phyloP scores from a whole-genome alignment of 345 rosid species.

The Lagerstroemia speciosa region DNA sequence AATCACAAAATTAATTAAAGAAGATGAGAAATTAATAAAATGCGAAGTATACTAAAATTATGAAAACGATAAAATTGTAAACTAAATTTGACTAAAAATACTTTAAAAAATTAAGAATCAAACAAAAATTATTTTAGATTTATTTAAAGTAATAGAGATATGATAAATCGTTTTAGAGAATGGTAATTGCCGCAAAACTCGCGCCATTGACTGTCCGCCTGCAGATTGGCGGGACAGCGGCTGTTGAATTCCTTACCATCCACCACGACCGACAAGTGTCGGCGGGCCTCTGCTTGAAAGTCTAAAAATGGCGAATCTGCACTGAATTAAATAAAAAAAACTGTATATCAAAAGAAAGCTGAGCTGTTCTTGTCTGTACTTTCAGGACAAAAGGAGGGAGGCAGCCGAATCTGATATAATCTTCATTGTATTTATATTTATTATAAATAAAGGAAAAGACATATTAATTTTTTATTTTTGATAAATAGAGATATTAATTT shows the following conservation, averaged over 20 bases:
- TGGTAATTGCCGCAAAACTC: too few relatives aligned
- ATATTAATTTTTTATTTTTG: background rate
- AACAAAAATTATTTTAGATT: too few relatives aligned
- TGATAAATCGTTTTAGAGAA: too few relatives aligned
- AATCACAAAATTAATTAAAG: too few relatives aligned
- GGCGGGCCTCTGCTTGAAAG: background rate
- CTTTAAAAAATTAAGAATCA: too few relatives aligned
- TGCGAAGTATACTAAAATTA: too few relatives aligned
- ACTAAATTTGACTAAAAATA: too few relatives aligned
- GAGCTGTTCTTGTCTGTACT: conserved; percentile 6
- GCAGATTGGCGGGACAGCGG: background rate
- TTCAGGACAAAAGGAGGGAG: conserved; percentile 1
- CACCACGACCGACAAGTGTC: conserved; percentile 5
- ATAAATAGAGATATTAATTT: background rate
- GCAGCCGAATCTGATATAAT: background rate
- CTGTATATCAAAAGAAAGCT: background rate
- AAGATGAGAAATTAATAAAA: too few relatives aligned
- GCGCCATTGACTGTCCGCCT: too few relatives aligned
- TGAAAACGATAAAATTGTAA: too few relatives aligned
- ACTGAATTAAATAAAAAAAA: background rate
- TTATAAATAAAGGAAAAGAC: background rate
- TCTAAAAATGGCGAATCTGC: background rate
- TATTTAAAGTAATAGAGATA: too few relatives aligned
- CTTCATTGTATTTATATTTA: background rate
- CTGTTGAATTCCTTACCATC: background rate